Percentiles rank a stretch among this genome's conserved stretches.
Conservation (phyloP, 768 basidiomycete genomes). For the Sistotremastrum suecicum region DNA sequence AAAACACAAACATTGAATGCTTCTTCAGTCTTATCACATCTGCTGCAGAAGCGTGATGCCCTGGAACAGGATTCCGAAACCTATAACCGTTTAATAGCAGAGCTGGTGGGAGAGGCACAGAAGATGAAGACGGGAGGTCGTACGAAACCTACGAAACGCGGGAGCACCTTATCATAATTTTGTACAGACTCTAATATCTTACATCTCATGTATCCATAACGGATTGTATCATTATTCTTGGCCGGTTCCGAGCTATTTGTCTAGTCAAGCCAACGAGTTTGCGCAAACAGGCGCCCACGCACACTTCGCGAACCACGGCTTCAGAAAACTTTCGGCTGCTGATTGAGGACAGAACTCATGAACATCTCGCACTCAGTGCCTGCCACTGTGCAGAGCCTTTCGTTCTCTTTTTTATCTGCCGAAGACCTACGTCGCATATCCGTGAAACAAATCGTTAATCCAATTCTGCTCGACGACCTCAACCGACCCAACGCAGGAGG, state of each 20-base stretch:
- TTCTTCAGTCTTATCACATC: slow-evolving; percentile 62
- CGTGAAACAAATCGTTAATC: slow-evolving; percentile 95
- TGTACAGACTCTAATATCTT: no score
- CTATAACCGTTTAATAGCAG: slow-evolving; percentile 83
- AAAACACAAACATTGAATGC: slow-evolving; percentile 60
- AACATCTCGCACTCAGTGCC: slow-evolving; percentile 84
- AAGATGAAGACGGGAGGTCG: slow-evolving; percentile 54
- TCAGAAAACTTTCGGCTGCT: background rate
- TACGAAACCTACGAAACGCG: slow-evolving; percentile 27
- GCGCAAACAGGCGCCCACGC: no score
- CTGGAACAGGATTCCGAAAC: slow-evolving; percentile 80
- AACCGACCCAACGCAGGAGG: slow-evolving; percentile 86
- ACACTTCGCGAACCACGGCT: no score
- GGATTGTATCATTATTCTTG: no score
- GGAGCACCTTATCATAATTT: slow-evolving; percentile 13
- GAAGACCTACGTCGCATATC: slow-evolving; percentile 86
- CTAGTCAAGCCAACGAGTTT: no score
- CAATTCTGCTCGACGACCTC: slow-evolving; percentile 83
- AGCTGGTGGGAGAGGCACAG: slow-evolving; percentile 84
- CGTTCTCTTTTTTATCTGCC: slow-evolving; percentile 85
- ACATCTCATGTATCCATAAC: no score
- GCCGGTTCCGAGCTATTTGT: no score
- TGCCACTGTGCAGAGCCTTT: slow-evolving; percentile 70
- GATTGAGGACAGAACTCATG: slow-evolving; percentile 29
- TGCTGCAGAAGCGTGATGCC: slow-evolving; percentile 69